Percentiles rank a stretch among this genome's conserved stretches.
Evolutionary conservation across 768 basidiomycete species (phyloP).

Genomic region (Sutorius australiensis): DNA sequence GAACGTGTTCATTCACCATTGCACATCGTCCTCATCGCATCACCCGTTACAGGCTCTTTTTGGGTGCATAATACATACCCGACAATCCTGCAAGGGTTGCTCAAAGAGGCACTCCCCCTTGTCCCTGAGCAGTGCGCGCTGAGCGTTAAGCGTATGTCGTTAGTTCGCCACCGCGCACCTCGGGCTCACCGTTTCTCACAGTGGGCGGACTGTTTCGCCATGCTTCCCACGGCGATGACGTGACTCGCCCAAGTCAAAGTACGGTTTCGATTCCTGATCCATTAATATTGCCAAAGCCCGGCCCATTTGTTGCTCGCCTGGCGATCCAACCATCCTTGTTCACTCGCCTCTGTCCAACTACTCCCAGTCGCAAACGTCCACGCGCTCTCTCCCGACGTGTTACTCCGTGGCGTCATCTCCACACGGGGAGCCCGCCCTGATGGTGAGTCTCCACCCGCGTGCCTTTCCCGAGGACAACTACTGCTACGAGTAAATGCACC

Average conservation of each 20-base stretch:
- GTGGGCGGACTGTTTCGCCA: not conserved
- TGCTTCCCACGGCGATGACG: not conserved
- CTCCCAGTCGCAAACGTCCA: constrained; percentile 21
- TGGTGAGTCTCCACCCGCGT: not conserved
- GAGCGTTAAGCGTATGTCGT: not conserved
- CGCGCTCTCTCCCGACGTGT: constrained; percentile 11
- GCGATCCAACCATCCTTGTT: constrained; percentile 2
- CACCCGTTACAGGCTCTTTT: not conserved
- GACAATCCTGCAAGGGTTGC: not conserved
- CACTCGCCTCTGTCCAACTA: constrained; percentile 4
- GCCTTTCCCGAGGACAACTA: not conserved
- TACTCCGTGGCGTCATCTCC: constrained; percentile 16
- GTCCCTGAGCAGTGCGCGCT: too few species aligned
- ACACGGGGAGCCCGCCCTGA: not conserved
- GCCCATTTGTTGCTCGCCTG: constrained; percentile 18
- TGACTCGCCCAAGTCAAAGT: not conserved
- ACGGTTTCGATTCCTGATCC: not conserved
- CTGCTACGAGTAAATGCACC: not conserved
- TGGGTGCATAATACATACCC: not conserved
- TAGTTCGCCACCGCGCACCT: not conserved
- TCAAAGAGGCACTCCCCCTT: not conserved
- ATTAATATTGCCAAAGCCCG: constrained; percentile 16
- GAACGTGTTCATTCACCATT: not conserved
- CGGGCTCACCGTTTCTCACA: not conserved
- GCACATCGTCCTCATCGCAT: not conserved